These are phyloP conservation scores for Phytophthora pisi DNA, from an alignment of 352 stramenopile genomes.

Conservation along the genomic window DNA sequence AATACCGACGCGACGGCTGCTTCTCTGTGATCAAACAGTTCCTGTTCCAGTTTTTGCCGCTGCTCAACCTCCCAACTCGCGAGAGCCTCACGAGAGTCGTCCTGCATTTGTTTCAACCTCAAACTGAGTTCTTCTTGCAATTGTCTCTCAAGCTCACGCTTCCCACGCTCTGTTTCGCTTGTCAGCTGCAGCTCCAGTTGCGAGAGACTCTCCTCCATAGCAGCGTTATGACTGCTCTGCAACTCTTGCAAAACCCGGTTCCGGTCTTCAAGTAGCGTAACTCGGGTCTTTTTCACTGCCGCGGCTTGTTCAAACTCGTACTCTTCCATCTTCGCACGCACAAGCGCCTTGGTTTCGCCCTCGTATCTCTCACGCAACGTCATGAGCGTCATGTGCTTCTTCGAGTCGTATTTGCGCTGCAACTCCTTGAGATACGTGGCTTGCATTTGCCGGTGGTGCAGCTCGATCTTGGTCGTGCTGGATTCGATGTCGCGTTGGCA, in stretches of 20 bases:
- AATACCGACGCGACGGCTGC: slow-evolving; percentile 39
- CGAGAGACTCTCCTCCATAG: slow-evolving; percentile 44
- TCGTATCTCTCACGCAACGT: slow-evolving; percentile 56
- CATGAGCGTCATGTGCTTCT: slow-evolving; percentile 60
- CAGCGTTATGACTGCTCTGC: slow-evolving; percentile 40
- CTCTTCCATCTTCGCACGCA: slow-evolving; percentile 49
- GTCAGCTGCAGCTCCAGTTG: slow-evolving; percentile 46
- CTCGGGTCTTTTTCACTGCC: slow-evolving; percentile 34
- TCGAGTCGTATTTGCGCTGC: slow-evolving; percentile 68
- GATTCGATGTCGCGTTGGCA: slow-evolving; percentile 50
- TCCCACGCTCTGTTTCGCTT: slow-evolving; percentile 43
- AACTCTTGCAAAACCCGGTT: slow-evolving; percentile 43
- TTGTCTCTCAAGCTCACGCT: slow-evolving; percentile 37
- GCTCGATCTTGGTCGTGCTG: slow-evolving; percentile 29
- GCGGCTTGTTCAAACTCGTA: slow-evolving; percentile 51
- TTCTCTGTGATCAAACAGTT: slow-evolving; percentile 50
- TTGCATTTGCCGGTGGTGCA: slow-evolving; percentile 47
- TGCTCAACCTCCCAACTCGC: slow-evolving; percentile 53
- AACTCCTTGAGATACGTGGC: slow-evolving; percentile 52
- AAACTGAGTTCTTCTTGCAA: slow-evolving; percentile 43
- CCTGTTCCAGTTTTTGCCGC: slow-evolving; percentile 49
- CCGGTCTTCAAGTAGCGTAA: slow-evolving; percentile 38
- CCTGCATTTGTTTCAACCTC: slow-evolving; percentile 38
- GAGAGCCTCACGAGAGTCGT: slow-evolving; percentile 33
- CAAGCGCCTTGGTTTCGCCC: slow-evolving; percentile 51